Evolutionary conservation across 257 asterid genomes (phyloP), one percentile per base, ranked within the genome.

Genomic region (Petrea volubilis): DNA sequence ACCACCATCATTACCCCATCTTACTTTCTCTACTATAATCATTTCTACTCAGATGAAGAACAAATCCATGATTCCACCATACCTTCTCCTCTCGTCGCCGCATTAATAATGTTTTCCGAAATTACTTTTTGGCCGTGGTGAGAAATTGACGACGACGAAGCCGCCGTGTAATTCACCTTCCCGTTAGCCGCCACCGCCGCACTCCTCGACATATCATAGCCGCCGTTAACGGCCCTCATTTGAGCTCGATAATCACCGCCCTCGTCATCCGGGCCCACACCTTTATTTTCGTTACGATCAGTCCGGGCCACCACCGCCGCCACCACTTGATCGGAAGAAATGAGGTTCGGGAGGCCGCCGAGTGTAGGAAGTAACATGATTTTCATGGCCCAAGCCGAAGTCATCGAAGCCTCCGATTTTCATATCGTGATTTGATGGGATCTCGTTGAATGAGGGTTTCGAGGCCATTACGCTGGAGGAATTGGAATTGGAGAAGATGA

Each of bases 41-140:
- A 84, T 86, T 81, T 77, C 84, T 78, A 78, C 25, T 88, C 91
- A n/a, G n/a, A n/a, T 71, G 90, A 86, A 73, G 86, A 87, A 84
- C 80, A 70, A 76, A 87, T 71, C 93, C 96, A 88, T 47, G 88
- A 80, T 73, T 88, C 97, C 82, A 79, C 75, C 88, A 71, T 83
- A 79, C 89, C 95, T 83, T 73, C 88, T 14, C 82, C 82, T 67
- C 83, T 74, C 34, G 68, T 44, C 27, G 69, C 71, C 9, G 43
- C 43, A 38, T 38, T 38, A 2, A 51, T 33, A 7, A 62, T 61
- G 47, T 74, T 84, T 24, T 81, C 79, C 67, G 67, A 62, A 27
- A 59, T 72, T 31, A 63, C 74, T 31, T 79, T 85, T 13, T 81
- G 82, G 33, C 79, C 75, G 59, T 51, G 71, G 59, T 51, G 71